Conservation (phyloP, 805 yeast genomes). For the Metschnikowia similis region DNA sequence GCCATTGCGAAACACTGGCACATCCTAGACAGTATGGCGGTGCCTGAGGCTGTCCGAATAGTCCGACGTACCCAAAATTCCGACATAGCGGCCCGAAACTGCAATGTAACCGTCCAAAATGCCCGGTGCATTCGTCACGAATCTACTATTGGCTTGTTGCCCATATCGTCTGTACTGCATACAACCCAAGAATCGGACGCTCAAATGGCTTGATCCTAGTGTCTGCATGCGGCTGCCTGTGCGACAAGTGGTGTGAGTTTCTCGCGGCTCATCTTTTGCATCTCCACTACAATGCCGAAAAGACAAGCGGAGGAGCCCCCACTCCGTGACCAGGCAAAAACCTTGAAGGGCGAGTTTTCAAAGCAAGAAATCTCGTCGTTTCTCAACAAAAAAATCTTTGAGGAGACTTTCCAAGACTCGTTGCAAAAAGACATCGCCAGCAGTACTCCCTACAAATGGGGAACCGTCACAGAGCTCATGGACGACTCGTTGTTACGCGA, state of each 20-base stretch:
- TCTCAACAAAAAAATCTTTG: conserved; percentile 50
- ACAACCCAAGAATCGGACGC: too few relatives aligned
- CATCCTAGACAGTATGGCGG: too few relatives aligned
- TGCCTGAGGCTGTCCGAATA: too few relatives aligned
- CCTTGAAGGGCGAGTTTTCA: conserved; percentile 16
- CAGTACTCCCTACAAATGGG: conserved; percentile 87
- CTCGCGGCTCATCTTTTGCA: conserved; percentile 4
- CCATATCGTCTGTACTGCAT: too few relatives aligned
- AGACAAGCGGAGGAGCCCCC: conserved; percentile 6
- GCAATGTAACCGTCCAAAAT: too few relatives aligned
- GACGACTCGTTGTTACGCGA: conserved; percentile 71
- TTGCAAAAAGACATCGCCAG: conserved; percentile 43
- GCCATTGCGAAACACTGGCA: too few relatives aligned
- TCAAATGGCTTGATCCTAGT: too few relatives aligned
- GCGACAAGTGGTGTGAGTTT: conserved; percentile 4
- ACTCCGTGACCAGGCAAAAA: conserved; percentile 1
- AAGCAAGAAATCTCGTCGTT: conserved; percentile 35
- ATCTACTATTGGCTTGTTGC: too few relatives aligned
- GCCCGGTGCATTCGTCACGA: too few relatives aligned
- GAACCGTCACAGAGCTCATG: conserved; percentile 68
- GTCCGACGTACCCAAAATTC: too few relatives aligned
- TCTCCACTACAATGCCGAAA: conserved; percentile 12
- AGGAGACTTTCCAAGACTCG: conserved; percentile 31
- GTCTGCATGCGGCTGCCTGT: not conserved
- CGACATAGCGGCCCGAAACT: too few relatives aligned